Conservation (phyloP, 257 asterid species). For the Solanum paucissectum region DNA sequence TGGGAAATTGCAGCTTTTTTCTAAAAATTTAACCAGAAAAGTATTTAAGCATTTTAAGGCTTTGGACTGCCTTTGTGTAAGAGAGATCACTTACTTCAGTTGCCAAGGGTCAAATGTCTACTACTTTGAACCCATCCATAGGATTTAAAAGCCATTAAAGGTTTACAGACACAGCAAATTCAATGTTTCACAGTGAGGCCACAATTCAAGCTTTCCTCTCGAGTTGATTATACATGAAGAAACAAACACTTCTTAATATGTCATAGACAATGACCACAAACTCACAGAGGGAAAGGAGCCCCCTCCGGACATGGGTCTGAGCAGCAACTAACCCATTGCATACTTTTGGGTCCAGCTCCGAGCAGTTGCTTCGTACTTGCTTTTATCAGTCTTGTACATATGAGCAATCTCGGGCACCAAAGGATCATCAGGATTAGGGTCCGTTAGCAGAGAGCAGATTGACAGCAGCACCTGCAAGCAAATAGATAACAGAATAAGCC, state of each 20-base stretch:
- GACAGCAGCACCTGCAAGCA: conserved; percentile 27
- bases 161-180: background rate
- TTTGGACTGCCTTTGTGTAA: background rate
- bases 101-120: background rate
- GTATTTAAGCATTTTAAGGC: background rate
- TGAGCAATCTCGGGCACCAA: conserved; percentile 39
- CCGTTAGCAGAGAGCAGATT: conserved; percentile 32
- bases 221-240: background rate
- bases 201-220: background rate
- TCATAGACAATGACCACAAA: background rate
- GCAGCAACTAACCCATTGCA: conserved; percentile 24
- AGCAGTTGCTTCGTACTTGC: conserved; percentile 34
- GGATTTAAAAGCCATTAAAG: background rate
- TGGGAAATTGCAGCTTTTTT: background rate
- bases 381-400: conserved; percentile 28
- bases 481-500: background rate
- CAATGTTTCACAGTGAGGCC: background rate
- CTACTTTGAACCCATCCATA: background rate
- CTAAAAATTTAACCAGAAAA: background rate
- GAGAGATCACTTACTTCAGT: background rate
- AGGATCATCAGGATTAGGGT: conserved; percentile 37
- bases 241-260: background rate
- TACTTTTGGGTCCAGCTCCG: conserved; percentile 41
- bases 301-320: background rate
- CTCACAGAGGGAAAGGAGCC: background rate